Base-by-base conservation (phyloP, 768 basidiomycete genomes). In the Pleurotus tuoliensis region DNA sequence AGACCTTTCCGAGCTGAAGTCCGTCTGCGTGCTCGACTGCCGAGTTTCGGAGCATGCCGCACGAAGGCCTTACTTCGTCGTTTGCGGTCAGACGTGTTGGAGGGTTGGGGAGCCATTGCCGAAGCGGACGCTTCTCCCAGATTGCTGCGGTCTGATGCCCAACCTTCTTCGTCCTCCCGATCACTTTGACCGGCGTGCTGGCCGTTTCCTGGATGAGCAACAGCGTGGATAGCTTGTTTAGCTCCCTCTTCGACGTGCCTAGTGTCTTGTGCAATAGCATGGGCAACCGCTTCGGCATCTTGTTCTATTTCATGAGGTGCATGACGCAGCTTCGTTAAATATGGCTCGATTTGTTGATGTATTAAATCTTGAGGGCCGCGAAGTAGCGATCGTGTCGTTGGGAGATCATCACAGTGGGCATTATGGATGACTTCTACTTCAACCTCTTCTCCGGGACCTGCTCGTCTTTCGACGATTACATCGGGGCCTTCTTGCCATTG, bases 401-500 rank as follows among this genome's bases (percentile, higher is more conserved):
- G 55, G 24, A 56, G 57, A 30, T 62, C 58, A 13, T 13, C 41
- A 18, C 58, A 48, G 43, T 56, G 44, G 34, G 69, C 66, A 11
- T 77, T 79, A n/a, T 75, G 74, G 47, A 84, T 69, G 18, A 88
- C 80, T 47, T 84, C 80, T 16, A 89, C 86, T 40, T 86, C 81
- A 51, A 87, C 82, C 73, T 90, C 90, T 56, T 83, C 82, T 20
- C 84, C 86, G 3, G 81, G 80, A 1, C 80, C 80, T 4, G 61
- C 64, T 8, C 79, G 77, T 38, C 79, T 73, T 64, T 94, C 92
- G 27, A 91, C 73, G 45, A 94, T 67, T 30, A 75, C 75, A 65
- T 87, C 80, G 27, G 80, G 75, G 2, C 89, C 89, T 64, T 94
- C 90, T 64, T 77, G 76, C 85, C 88, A 93, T 63, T 90, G 86